Conservation (phyloP, 768 basidiomycete genomes). For the Suillus fuscotomentosus region DNA sequence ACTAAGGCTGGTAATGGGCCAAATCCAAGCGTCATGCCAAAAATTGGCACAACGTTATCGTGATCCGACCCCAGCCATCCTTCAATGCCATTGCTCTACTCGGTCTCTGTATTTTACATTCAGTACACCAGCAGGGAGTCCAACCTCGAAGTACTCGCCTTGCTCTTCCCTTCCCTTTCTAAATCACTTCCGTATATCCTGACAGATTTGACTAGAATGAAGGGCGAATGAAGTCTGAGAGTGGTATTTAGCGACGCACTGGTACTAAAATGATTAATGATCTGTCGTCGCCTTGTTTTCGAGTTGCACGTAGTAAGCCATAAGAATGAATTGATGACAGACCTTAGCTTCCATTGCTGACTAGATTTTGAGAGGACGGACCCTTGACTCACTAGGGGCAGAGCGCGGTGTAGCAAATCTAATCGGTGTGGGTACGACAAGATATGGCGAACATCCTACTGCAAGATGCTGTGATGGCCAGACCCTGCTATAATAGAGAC, state of each 20-base stretch:
- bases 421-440: neutral
- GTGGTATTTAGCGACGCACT: too few species aligned
- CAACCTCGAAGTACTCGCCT: conserved; percentile 9
- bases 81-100: conserved; percentile 10
- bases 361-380: neutral
- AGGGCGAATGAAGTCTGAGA: too few species aligned
- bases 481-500: neutral
- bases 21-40: conserved; percentile 18
- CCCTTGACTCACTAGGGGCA: neutral
- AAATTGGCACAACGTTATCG: conserved; percentile 17
- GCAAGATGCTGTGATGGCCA: neutral
- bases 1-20: conserved; percentile 23
- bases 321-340: neutral
- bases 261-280: too few species aligned
- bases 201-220: too few species aligned
- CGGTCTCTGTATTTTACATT: conserved; percentile 8
- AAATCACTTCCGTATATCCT: neutral
- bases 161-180: conserved; percentile 12
- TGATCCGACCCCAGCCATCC: conserved; percentile 27
- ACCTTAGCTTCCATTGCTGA: neutral
- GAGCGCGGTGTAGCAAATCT: neutral
- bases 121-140: neutral
- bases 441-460: neutral
- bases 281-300: too few species aligned
- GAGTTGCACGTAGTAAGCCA: too few species aligned